These are phyloP conservation scores for Suillus paluster DNA, from an alignment of 768 basidiomycete genomes.

Conservation along the genomic window DNA sequence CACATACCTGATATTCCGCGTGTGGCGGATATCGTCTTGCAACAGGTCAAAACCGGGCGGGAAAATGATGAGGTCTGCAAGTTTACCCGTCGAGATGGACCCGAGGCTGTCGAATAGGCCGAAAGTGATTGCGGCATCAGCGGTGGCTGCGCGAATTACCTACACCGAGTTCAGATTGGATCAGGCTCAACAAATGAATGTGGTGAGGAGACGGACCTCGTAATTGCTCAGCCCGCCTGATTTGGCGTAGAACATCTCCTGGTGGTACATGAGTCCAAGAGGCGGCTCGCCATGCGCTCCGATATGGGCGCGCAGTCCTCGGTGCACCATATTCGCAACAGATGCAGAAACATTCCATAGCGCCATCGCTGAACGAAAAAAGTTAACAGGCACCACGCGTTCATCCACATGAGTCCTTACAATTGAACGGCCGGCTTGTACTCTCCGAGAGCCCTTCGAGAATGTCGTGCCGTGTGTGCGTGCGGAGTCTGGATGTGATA, in stretches of 20 bases:
- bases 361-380: slow-evolving; percentile 52
- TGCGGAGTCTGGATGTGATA: slow-evolving; percentile 51
- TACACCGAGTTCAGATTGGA: slow-evolving; percentile 27
- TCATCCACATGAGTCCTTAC: slow-evolving; percentile 40
- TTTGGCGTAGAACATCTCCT: slow-evolving; percentile 69
- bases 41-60: slow-evolving; percentile 63
- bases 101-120: slow-evolving; percentile 67
- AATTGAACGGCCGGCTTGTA: slow-evolving; percentile 59
- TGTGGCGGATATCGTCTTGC: slow-evolving; percentile 51
- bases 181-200: background rate
- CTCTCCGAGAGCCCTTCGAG: slow-evolving; percentile 65
- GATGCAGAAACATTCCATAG: slow-evolving; percentile 73
- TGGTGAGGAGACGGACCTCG: slow-evolving; percentile 47
- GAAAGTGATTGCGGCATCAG: slow-evolving; percentile 64
- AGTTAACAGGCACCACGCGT: background rate
- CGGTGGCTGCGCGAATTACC: slow-evolving; percentile 73
- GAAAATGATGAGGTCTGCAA: slow-evolving; percentile 74
- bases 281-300: slow-evolving; percentile 80
- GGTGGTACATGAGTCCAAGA: slow-evolving; percentile 75
- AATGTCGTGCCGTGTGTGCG: slow-evolving; percentile 66
- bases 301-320: slow-evolving; percentile 64
- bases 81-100: slow-evolving; percentile 64
- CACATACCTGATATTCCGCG: slow-evolving; percentile 58
- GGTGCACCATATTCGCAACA: slow-evolving; percentile 68
- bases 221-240: slow-evolving; percentile 72